These are phyloP conservation scores for Nematocida sp. DNA, from an alignment of 371 early-diverging fungal species.

Conservation along the genomic window DNA sequence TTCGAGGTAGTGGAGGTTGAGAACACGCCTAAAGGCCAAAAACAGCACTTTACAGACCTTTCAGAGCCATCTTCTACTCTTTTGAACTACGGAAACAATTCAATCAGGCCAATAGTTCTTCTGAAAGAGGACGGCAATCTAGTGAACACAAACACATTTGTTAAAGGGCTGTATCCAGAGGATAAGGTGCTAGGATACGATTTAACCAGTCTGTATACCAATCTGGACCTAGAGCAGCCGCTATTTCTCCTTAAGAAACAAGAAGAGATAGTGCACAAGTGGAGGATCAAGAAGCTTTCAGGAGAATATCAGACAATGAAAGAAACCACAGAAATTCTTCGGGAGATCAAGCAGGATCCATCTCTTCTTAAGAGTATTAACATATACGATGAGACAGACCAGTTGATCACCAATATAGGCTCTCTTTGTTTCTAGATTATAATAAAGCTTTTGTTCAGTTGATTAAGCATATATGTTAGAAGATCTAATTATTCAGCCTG, in stretches of 20 bases:
- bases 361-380: not conserved
- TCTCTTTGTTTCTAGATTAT: not conserved
- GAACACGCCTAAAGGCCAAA: not conserved
- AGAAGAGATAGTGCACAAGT: not conserved
- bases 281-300: slow-evolving; percentile 17
- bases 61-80: too few relatives aligned
- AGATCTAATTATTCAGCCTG: too few relatives aligned
- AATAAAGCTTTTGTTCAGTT: not conserved
- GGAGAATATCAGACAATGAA: not conserved
- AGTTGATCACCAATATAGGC: not conserved
- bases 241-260: slow-evolving; percentile 19
- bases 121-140: slow-evolving; percentile 19
- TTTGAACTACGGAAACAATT: slow-evolving; percentile 31
- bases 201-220: slow-evolving; percentile 20
- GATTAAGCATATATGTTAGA: not conserved
- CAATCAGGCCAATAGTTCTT: not conserved
- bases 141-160: slow-evolving; percentile 6
- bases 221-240: not conserved
- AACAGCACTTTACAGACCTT: not conserved
- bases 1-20: slow-evolving; percentile 55
- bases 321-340: not conserved
- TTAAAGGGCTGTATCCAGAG: slow-evolving; percentile 1
- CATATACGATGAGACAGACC: slow-evolving; percentile 21
- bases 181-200: slow-evolving; percentile 18
- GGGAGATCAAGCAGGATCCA: not conserved